These are phyloP conservation scores for Tulasnella sp. DNA, from an alignment of 768 basidiomycete genomes.

Conservation along the genomic window DNA sequence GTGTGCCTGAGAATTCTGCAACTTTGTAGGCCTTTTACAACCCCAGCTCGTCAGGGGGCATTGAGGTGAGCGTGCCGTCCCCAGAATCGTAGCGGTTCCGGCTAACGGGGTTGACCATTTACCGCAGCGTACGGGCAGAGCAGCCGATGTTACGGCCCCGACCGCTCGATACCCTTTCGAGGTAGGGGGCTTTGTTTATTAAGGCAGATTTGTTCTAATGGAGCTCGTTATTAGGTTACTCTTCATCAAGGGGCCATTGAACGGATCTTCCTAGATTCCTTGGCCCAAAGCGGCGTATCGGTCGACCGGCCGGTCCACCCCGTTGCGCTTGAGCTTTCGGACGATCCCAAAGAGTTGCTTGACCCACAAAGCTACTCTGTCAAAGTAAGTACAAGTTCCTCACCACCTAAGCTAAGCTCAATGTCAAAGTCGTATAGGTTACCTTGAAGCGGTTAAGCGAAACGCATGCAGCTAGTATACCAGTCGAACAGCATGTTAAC, in stretches of 20 bases:
- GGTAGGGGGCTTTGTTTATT: slow-evolving; percentile 37
- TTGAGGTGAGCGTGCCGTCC: slow-evolving; percentile 45
- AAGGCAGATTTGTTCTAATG: neutral
- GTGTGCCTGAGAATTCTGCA: neutral
- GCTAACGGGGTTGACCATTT: neutral
- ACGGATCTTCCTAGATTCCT: slow-evolving; percentile 27
- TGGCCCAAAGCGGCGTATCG: slow-evolving; percentile 27
- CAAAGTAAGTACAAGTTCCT: slow-evolving; percentile 19
- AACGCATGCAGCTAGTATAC: neutral
- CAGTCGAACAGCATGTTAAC: neutral
- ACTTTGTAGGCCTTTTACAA: slow-evolving; percentile 65
- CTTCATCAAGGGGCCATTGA: slow-evolving; percentile 43
- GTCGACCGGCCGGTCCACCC: slow-evolving; percentile 35
- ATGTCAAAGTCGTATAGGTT: slow-evolving; percentile 9
- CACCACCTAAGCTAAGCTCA: neutral
- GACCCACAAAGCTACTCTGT: slow-evolving; percentile 33
- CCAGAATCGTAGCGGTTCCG: neutral
- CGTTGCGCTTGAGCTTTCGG: slow-evolving; percentile 31
- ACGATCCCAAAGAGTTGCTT: slow-evolving; percentile 31
- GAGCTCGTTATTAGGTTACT: slow-evolving; percentile 24
- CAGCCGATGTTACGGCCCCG: slow-evolving; percentile 56
- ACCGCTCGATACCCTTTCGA: slow-evolving; percentile 69
- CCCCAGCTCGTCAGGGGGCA: slow-evolving; percentile 54
- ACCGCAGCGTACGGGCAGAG: slow-evolving; percentile 56
- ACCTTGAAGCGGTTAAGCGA: slow-evolving; percentile 32